Evolutionary conservation across 345 rosid genomes (phyloP).

Genomic region (Bruguiera sexangula): DNA sequence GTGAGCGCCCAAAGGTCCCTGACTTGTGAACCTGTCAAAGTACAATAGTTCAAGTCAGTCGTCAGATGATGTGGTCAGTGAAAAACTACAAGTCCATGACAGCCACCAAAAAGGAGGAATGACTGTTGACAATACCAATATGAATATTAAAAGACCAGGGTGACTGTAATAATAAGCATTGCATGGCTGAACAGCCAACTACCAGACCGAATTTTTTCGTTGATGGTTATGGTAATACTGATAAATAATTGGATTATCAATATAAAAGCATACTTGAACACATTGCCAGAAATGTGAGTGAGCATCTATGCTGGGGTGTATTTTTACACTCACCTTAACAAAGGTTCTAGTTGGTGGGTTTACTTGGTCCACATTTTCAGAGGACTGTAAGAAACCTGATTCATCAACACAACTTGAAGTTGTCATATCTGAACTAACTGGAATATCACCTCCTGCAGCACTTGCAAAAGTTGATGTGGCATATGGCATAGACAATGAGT

Average conservation of each 20-base stretch:
- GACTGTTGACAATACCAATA: background rate
- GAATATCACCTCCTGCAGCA: constrained; percentile 35
- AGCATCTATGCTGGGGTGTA: too few species aligned
- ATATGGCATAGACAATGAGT: constrained; percentile 33
- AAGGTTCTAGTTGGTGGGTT: constrained; percentile 44
- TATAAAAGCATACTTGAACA: too few species aligned
- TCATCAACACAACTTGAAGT: constrained; percentile 52
- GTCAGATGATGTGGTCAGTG: background rate
- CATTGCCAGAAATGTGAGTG: too few species aligned
- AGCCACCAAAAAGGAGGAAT: background rate
- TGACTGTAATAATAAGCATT: too few species aligned
- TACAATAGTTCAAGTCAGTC: background rate
- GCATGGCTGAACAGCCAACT: too few species aligned
- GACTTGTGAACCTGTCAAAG: constrained; percentile 40
- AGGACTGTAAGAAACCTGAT: constrained; percentile 50
- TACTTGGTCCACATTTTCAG: constrained; percentile 47
- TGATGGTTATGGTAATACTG: too few species aligned
- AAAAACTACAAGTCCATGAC: background rate
- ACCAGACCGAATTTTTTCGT: too few species aligned
- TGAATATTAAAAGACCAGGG: too few species aligned
- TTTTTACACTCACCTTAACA: constrained; percentile 38
- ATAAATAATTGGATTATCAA: too few species aligned
- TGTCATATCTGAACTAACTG: constrained; percentile 41
- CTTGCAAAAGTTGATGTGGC: constrained; percentile 33
- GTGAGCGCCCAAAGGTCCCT: constrained; percentile 50